Conservation (phyloP, 305 asterid species). For the Rubia balearica region DNA sequence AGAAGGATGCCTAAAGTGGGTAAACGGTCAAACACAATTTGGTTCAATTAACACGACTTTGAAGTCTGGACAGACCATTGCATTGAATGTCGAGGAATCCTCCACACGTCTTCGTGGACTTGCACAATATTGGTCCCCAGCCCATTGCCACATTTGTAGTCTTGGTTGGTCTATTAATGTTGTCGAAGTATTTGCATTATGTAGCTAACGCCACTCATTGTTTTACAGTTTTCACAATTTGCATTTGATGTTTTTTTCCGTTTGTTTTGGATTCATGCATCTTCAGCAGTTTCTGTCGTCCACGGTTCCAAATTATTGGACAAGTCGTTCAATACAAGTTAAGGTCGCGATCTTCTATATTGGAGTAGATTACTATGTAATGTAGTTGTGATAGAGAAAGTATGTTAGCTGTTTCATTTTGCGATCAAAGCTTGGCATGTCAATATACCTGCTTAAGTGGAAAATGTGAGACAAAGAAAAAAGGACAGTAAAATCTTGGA, state of each 20-base stretch:
- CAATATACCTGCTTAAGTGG: neutral
- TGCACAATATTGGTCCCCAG: neutral
- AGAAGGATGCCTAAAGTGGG: neutral
- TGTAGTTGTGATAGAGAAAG: neutral
- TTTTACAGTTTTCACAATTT: neutral
- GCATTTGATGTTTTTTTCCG: too few species aligned
- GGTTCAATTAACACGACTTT: neutral
- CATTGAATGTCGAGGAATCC: too few species aligned
- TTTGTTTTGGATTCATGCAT: neutral
- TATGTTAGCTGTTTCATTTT: neutral
- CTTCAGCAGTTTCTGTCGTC: neutral
- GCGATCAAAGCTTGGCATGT: neutral
- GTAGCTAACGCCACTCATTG: neutral
- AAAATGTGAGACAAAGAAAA: too few species aligned
- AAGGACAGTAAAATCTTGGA: neutral
- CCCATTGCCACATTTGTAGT: neutral
- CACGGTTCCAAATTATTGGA: neutral
- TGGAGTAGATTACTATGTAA: neutral
- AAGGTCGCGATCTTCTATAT: neutral
- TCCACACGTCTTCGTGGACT: neutral
- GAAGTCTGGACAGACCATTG: too few species aligned
- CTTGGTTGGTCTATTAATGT: neutral
- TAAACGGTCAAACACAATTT: neutral
- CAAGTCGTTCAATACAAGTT: neutral
- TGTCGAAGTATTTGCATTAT: neutral